These are phyloP conservation scores for Magnaporthiopsis poae DNA, from an alignment of 2,329 filamentous ascomycete species.

Conservation along the genomic window DNA sequence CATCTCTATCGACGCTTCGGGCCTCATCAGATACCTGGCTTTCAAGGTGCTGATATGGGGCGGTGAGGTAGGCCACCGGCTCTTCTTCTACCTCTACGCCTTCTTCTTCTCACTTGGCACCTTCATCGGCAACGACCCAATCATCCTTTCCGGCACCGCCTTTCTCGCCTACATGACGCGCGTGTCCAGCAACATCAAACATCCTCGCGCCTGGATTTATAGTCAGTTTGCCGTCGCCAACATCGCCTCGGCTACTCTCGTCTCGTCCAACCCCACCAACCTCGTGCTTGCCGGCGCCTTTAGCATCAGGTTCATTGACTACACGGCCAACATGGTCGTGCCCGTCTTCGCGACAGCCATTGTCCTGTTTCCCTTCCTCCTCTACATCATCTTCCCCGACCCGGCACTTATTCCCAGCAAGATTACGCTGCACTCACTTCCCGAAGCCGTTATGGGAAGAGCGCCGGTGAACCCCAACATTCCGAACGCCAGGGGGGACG, in stretches of 20 bases:
- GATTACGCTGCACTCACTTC: slow-evolving; percentile 60
- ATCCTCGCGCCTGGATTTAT: slow-evolving; percentile 64
- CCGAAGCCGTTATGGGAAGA: slow-evolving; percentile 42
- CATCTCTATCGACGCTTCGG: slow-evolving; percentile 67
- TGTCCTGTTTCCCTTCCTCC: slow-evolving; percentile 57
- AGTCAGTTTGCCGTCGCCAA: slow-evolving; percentile 64
- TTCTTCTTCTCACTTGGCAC: slow-evolving; percentile 61
- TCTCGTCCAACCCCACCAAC: slow-evolving; percentile 71
- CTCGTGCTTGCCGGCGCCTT: slow-evolving; percentile 66
- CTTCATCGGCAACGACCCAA: slow-evolving; percentile 66
- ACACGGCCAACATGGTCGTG: slow-evolving; percentile 70
- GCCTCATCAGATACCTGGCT: slow-evolving; percentile 59
- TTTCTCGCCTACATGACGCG: slow-evolving; percentile 70
- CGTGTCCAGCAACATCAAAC: slow-evolving; percentile 61
- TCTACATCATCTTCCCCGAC: slow-evolving; percentile 59
- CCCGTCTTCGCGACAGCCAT: slow-evolving; percentile 60
- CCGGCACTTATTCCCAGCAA: slow-evolving; percentile 52
- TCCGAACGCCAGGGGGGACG: slow-evolving; percentile 44
- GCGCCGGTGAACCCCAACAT: slow-evolving; percentile 65
- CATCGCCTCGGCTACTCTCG: slow-evolving; percentile 63
- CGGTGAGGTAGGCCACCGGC: slow-evolving; percentile 53
- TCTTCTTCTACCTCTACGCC: slow-evolving; percentile 64
- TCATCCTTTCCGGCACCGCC: slow-evolving; percentile 63
- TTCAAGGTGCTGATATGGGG: slow-evolving; percentile 61
- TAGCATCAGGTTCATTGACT: slow-evolving; percentile 59